Conservation (phyloP, 768 basidiomycete genomes). For the Suillus clintonianus region DNA sequence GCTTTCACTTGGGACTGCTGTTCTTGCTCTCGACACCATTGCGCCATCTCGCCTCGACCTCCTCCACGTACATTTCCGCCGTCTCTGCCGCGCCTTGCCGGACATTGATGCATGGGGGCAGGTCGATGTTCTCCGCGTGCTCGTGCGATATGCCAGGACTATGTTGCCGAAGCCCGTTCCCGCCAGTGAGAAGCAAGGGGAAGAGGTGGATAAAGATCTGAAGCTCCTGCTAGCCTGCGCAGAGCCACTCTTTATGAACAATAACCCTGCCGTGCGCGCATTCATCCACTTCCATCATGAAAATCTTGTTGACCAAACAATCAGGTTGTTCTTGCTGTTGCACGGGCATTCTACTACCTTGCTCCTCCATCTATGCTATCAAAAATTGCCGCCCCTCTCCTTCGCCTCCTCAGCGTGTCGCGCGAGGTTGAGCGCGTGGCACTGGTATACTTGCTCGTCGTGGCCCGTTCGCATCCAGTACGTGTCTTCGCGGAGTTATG, state of each 20-base stretch:
- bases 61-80: conserved; percentile 85
- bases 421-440: conserved; percentile 77
- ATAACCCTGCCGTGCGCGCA: conserved; percentile 78
- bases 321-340: conserved; percentile 80
- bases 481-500: conserved; percentile 24
- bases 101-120: conserved; percentile 99
- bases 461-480: conserved; percentile 71
- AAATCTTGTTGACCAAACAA: conserved; percentile 2
- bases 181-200: conserved; percentile 34
- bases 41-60: conserved; percentile 87
- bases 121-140: conserved; percentile 71
- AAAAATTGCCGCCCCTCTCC: conserved; percentile 68
- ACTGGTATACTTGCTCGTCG: conserved; percentile 65
- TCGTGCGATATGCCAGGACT: conserved; percentile 78
- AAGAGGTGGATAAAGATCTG: conserved; percentile 78
- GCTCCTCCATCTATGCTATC: conserved; percentile 55
- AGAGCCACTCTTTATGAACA: conserved; percentile 80
- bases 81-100: conserved; percentile 78
- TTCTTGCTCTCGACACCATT: conserved; percentile 83
- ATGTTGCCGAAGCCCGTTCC: conserved; percentile 73
- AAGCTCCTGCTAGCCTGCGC: conserved; percentile 69
- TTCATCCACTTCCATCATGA: neutral
- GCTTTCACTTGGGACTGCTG: conserved; percentile 83
- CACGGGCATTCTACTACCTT: conserved; percentile 74
- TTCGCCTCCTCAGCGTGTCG: conserved; percentile 69